Evolutionary conservation across 768 basidiomycete species (phyloP).

Genomic region (Termitomyces sp.): DNA sequence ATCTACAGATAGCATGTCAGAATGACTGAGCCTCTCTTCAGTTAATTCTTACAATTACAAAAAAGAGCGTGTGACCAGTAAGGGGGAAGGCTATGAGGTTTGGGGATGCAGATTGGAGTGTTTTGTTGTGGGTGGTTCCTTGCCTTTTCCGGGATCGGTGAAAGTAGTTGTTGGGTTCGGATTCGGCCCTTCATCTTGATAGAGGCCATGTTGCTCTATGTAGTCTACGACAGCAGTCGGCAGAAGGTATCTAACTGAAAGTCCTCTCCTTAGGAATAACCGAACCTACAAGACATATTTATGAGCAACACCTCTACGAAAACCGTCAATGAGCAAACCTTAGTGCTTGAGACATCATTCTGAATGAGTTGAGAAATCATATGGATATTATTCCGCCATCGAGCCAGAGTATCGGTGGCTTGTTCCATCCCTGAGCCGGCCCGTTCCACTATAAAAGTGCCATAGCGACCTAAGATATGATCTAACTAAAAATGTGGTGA

Average conservation of each 20-base stretch:
- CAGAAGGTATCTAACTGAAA: conserved; percentile 86
- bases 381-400: conserved; percentile 82
- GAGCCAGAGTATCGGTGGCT: conserved; percentile 70
- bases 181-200: conserved; percentile 54
- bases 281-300: conserved; percentile 40
- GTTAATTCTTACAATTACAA: conserved; percentile 6
- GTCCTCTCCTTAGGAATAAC: conserved; percentile 72
- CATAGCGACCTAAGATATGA: conserved; percentile 94
- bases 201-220: conserved; percentile 81
- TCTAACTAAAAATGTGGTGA: conserved; percentile 59
- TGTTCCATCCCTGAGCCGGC: conserved; percentile 91
- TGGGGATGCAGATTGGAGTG: conserved; percentile 18
- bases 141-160: conserved; percentile 28
- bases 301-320: background rate
- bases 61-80: background rate
- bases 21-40: background rate
- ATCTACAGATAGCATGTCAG: conserved; percentile 7
- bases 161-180: conserved; percentile 15
- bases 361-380: conserved; percentile 93
- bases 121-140: conserved; percentile 30
- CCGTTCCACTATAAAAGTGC: conserved; percentile 92
- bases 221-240: conserved; percentile 92
- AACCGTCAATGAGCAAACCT: conserved; percentile 39
- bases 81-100: conserved; percentile 13
- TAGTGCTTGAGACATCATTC: conserved; percentile 96